Base-by-base conservation (phyloP, 768 basidiomycete genomes). In the Leccinellum luteum region DNA sequence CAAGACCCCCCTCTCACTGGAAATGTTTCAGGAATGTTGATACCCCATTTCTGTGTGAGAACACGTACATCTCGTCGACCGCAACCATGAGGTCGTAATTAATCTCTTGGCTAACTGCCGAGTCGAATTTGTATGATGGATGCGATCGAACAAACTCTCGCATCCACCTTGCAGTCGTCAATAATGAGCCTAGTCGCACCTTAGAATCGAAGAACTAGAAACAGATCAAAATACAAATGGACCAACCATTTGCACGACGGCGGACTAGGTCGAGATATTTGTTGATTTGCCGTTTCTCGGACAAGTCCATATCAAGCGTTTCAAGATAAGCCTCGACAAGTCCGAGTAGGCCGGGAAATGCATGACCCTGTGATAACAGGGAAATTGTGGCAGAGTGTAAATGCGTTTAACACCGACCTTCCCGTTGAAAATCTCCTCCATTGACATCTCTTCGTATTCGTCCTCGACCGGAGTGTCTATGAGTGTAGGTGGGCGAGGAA, bases 361-460 rank as follows among this genome's bases (percentile, higher is more conserved):
- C 67, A 32, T 76, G 72, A 8, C 82, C 83, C 86, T 92, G 57
- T 60, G 51, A 56, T 54, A 35, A n/a, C 23, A 47, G 35, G 55
- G 61, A 45, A 47, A 51, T 51, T 12, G n/a, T 12, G 15, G 28
- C 28, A 47, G 7, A 45, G 30, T 49, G 21, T 48, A 51, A 48
- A 32, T 48, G 49, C 50, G 51, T 57, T 48, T 19, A 34, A 59
- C 31, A 60, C 76, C 51, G 58, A 87, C 90, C 82, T 91, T 90
- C n/a, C 97, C 97, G 64, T 90, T 92, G 73, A 99, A 88, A 51
- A 98, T 91, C 74, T 98, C 93, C 59, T 92, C 77, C 71, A 98
- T 81, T 0, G 89, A 84, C 88, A 96, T 94, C 69, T 96, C 92
- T 64, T 87, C 92, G 60, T 92, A 95, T 72, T 98, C 94, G 7